Conservation (phyloP, 306 rosid genomes). For the Rosa chinensis region DNA sequence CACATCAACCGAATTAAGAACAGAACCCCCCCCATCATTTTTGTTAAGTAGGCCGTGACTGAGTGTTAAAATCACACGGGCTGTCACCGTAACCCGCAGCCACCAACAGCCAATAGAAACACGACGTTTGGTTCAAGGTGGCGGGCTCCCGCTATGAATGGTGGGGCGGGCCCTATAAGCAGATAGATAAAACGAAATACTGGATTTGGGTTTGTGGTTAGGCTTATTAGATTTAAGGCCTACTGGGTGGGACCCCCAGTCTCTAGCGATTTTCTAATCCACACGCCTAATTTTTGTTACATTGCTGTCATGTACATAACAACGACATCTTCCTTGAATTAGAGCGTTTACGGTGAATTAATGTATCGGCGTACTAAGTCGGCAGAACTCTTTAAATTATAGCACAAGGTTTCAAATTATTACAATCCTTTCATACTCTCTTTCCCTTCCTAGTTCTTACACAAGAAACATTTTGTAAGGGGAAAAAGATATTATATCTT, state of each 20-base stretch:
- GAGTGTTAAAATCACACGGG: conserved; percentile 14
- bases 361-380: no score
- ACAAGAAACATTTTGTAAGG: no score
- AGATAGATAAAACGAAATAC: no score
- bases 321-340: no score
- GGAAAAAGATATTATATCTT: no score
- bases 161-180: neutral
- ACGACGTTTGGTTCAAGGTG: neutral
- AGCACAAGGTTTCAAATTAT: no score
- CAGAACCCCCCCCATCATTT: neutral
- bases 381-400: no score
- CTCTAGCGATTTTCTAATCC: conserved; percentile 15
- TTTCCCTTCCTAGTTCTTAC: no score
- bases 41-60: neutral
- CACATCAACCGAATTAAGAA: conserved; percentile 1
- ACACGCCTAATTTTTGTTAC: neutral
- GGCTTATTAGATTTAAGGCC: neutral
- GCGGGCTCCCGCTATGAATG: neutral
- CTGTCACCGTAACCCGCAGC: conserved; percentile 5
- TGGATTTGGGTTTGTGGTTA: neutral
- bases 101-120: neutral
- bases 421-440: no score
- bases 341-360: no score
- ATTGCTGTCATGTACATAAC: neutral
- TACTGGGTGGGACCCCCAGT: neutral